Conservation (phyloP, 305 asterid species). For the Coffea humblotiana region DNA sequence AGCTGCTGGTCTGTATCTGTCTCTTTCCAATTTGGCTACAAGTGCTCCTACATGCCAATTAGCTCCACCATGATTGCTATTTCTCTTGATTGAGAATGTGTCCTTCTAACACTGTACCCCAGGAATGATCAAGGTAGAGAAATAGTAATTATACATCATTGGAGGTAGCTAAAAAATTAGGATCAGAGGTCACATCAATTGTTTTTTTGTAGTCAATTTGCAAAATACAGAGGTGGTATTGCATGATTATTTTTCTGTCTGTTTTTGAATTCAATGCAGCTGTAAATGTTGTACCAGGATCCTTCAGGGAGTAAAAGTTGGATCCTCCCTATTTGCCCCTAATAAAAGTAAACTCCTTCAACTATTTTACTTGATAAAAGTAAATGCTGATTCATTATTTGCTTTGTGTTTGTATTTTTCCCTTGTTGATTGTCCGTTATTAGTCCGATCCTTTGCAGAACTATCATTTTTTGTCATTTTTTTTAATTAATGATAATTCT, state of each 20-base stretch:
- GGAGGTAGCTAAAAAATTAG: background rate
- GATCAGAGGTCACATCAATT: background rate
- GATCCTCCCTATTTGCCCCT: too few relatives aligned
- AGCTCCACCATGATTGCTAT: background rate
- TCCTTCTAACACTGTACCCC: background rate
- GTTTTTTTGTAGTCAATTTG: background rate
- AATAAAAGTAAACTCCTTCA: too few relatives aligned
- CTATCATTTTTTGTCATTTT: too few relatives aligned
- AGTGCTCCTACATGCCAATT: background rate
- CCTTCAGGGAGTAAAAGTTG: too few relatives aligned
- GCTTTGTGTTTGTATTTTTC: too few relatives aligned
- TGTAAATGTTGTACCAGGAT: too few relatives aligned
- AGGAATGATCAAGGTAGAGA: background rate
- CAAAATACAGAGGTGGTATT: background rate
- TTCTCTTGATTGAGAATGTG: conserved; percentile 7
- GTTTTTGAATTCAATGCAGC: background rate
- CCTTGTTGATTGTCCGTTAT: too few relatives aligned
- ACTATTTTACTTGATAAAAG: too few relatives aligned
- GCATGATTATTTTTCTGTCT: background rate
- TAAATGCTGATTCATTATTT: too few relatives aligned
- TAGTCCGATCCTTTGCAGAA: too few relatives aligned
- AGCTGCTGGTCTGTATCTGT: conserved; percentile 7
- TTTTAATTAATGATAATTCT: too few relatives aligned
- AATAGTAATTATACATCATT: background rate
- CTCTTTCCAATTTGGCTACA: conserved; percentile 21